Conservation (phyloP, 257 asterid species). For the Przewalskia tangutica region DNA sequence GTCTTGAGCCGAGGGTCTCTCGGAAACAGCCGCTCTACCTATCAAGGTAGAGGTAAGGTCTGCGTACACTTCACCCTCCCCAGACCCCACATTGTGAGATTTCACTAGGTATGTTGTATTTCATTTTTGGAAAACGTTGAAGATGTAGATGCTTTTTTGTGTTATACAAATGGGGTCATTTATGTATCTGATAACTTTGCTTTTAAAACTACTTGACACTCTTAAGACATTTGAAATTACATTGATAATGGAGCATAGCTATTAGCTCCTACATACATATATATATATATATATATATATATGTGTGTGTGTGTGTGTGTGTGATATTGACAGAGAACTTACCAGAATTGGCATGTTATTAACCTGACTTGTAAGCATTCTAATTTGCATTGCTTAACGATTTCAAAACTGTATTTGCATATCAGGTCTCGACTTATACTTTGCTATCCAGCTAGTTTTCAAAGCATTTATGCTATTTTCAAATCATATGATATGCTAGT, state of each 20-base stretch:
- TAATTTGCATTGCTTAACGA: not conserved
- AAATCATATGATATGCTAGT: not conserved
- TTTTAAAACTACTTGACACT: not conserved
- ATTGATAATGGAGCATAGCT: not conserved
- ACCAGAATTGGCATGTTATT: not conserved
- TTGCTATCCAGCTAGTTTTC: not conserved
- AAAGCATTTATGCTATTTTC: not conserved
- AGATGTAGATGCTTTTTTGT: not conserved
- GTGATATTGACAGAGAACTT: not conserved
- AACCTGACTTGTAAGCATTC: not conserved
- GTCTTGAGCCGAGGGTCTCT: too few species aligned
- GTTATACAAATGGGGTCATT: not conserved
- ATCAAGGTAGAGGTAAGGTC: too few species aligned
- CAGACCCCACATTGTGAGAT: too few species aligned
- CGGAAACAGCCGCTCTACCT: too few species aligned
- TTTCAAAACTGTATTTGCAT: not conserved
- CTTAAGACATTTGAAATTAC: not conserved
- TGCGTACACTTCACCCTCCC: too few species aligned
- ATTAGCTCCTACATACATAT: not conserved
- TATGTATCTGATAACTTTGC: not conserved
- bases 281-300: too few species aligned
- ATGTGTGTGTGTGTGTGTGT: too few species aligned
- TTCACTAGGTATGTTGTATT: too few species aligned
- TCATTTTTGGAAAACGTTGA: not conserved
- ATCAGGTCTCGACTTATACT: too few species aligned